phyloP scores from a whole-genome alignment of 1,284 basidiomycete genomes.

The Earliella scabrosa region DNA sequence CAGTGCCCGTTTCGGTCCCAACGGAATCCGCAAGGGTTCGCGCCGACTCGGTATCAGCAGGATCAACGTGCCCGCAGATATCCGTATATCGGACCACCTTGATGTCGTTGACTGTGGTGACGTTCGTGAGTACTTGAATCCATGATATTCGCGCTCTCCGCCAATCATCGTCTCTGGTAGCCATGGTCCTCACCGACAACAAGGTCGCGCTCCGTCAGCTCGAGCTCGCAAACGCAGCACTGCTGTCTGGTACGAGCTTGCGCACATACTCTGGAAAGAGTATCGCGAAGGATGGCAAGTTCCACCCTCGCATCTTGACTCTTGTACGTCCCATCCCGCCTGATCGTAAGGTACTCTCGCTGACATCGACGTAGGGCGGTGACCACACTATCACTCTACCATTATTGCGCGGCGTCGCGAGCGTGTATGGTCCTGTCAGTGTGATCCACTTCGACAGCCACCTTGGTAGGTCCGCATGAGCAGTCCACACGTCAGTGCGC shows the following conservation, averaged over 20 bases:
- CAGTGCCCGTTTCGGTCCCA: conserved; percentile 42
- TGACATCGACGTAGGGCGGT: conserved; percentile 31
- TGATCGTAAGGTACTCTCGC: background rate
- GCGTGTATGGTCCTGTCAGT: conserved; percentile 42
- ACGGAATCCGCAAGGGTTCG: conserved; percentile 42
- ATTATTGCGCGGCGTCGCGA: conserved; percentile 39
- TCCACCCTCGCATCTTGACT: conserved; percentile 41
- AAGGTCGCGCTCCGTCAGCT: conserved; percentile 40
- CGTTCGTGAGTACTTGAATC: conserved; percentile 33
- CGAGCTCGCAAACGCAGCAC: conserved; percentile 36
- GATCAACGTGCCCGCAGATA: conserved; percentile 37
- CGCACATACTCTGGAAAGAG: conserved; percentile 30
- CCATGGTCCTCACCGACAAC: conserved; percentile 40
- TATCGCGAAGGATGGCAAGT: conserved; percentile 40
- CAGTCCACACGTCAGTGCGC: background rate
- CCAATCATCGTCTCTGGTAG: conserved; percentile 18
- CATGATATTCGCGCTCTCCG: background rate
- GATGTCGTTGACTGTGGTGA: conserved; percentile 43
- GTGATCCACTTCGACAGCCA: conserved; percentile 49
- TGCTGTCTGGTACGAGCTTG: conserved; percentile 29
- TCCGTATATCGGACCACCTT: conserved; percentile 35
- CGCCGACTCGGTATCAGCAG: conserved; percentile 34
- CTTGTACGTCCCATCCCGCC: conserved; percentile 25
- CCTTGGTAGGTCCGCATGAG: conserved; percentile 28
- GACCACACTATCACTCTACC: conserved; percentile 47